These are phyloP conservation scores for Ochromonas danica DNA, from an alignment of 108 stramenopile genomes.

Conservation along the genomic window DNA sequence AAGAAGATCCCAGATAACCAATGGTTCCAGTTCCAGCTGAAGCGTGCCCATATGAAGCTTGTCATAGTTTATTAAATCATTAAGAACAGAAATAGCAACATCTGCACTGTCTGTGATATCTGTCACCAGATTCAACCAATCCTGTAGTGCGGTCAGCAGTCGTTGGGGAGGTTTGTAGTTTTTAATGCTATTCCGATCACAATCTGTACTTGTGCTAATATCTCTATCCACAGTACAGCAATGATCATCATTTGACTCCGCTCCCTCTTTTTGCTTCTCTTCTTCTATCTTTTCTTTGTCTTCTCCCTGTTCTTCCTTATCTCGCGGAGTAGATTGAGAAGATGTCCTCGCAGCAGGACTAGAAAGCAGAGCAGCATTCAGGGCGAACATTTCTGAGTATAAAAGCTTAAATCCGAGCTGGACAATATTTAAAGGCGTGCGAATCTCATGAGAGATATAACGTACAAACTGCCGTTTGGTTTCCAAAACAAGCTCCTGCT, in stretches of 20 bases:
- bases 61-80: constrained; percentile 32
- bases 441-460: constrained; percentile 35
- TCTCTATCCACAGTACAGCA: no score
- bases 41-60: constrained; percentile 11
- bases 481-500: neutral
- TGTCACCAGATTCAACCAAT: neutral
- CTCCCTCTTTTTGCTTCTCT: no score
- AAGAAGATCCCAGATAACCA: neutral
- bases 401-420: neutral
- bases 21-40: neutral
- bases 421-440: constrained; percentile 12
- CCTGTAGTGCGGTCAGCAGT: neutral
- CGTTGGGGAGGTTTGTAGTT: no score
- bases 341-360: no score
- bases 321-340: no score
- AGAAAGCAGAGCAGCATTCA: no score
- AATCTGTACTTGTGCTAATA: no score
- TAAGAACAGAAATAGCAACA: neutral
- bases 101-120: neutral
- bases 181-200: no score
- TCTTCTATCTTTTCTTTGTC: no score
- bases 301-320: no score
- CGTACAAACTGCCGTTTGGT: constrained; percentile 6
- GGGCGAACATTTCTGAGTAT: no score
- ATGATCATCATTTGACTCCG: no score